Evolutionary conservation across 768 basidiomycete genomes (phyloP), one percentile per base, ranked within the genome.

Genomic region (Gloeopeniophorella convolvens): DNA sequence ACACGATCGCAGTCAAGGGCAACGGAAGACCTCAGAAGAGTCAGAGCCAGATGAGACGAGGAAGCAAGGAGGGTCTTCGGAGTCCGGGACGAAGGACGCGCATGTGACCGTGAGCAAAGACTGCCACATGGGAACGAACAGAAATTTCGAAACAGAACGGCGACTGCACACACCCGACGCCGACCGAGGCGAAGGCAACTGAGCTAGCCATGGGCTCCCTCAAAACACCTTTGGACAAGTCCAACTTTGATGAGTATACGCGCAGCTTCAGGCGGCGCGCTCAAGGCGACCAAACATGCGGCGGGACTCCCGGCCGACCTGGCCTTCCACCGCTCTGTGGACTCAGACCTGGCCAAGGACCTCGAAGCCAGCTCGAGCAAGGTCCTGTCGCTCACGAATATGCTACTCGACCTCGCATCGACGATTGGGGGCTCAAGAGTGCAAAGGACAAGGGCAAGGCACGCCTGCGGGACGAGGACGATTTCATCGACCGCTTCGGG

Each of bases 271-370:
- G 61, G 66, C 68, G 1, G 66, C 74, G 83, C 82, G 0, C 73
- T 89, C 11, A 74, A 75, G 37, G 72, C 83, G 7, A 88, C 85
- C 3, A 74, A 79, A 45, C 69, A 74, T 42, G 77, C 86, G 0
- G 77, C 77, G 1, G 68, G 70, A 1, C 70, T 90, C 3, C 85
- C 91, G 3, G 55, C 71, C 12, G 94, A 97, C 68, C 71, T 98
- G 49, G 68, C 74, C n/a, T 97, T 93, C 66, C 89, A 96, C 67
- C 84, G 89, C 20, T 88, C 93, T 2, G 78, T 98, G 55, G 85
- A 94, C 64, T 66, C 77, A 4, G 71, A 67, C 2, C 73, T 96
- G 46, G 85, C 83, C 2, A 71, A 71, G 46, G 78, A 82, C 34
- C 66, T 96, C 30, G 93, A 97, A 60, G 65, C 61, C 3, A 76